Evolutionary conservation across 176 grass and related monocot genomes (phyloP).

Genomic region (Rhipidocladum racemiflorum): DNA sequence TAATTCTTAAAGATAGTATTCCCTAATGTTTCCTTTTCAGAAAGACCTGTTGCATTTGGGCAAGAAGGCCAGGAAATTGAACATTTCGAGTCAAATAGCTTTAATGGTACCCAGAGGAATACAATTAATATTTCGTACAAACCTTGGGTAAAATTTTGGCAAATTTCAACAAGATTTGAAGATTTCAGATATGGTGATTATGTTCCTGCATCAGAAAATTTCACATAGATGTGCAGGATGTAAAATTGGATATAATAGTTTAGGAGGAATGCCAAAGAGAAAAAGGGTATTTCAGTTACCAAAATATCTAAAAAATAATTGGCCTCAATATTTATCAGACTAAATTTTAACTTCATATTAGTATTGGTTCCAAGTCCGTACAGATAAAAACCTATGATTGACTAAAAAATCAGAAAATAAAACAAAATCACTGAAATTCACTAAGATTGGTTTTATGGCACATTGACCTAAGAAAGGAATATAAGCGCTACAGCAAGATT

Average conservation of each 20-base stretch:
- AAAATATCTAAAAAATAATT: not conserved
- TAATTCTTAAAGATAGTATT: not conserved
- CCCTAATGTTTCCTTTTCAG: not conserved
- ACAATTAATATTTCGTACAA: not conserved
- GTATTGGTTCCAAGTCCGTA: not conserved
- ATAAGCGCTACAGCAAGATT: not conserved
- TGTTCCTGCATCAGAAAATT: not conserved
- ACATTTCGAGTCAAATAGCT: not conserved
- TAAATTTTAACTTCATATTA: constrained; percentile 1
- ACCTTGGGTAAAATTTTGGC: not conserved
- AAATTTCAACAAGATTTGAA: not conserved
- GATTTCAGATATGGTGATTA: not conserved
- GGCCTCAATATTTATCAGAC: not conserved
- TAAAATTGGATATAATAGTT: not conserved
- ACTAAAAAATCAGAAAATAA: not conserved
- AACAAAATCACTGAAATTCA: not conserved
- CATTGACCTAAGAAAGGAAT: not conserved
- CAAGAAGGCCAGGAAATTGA: not conserved
- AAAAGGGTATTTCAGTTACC: not conserved
- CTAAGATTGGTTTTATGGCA: not conserved
- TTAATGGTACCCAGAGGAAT: not conserved
- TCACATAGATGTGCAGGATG: not conserved
- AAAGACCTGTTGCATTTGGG: not conserved
- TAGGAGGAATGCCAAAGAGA: not conserved
- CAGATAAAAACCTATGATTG: not conserved